These are phyloP conservation scores for Fusarium clavum DNA, from an alignment of 2,329 filamentous ascomycete genomes.

Conservation along the genomic window DNA sequence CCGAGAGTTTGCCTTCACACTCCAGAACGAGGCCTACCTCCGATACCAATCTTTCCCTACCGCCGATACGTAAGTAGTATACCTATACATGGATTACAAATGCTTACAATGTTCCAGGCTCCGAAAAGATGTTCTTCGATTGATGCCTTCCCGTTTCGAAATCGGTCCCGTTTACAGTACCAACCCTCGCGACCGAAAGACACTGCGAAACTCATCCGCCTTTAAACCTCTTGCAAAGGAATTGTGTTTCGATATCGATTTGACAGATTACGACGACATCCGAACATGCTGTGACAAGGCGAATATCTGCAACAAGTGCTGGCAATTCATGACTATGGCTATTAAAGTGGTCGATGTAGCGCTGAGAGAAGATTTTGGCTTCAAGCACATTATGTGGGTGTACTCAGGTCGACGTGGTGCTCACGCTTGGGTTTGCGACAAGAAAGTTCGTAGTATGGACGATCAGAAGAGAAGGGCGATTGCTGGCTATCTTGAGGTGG, in stretches of 20 bases:
- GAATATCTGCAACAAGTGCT: constrained; percentile 94
- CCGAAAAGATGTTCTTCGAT: constrained; percentile 88
- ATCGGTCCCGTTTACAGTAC: constrained; percentile 97
- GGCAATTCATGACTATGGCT: constrained; percentile 97
- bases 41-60: constrained; percentile 82
- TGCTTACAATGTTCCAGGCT: constrained; percentile 63
- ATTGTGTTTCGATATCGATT: constrained; percentile 98
- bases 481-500: constrained; percentile 87
- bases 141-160: constrained; percentile 94
- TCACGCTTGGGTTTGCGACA: constrained; percentile 98
- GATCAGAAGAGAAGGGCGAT: constrained; percentile 88
- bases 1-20: constrained; percentile 94
- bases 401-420: constrained; percentile 97
- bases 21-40: constrained; percentile 92
- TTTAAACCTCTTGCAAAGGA: constrained; percentile 94
- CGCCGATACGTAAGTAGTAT: constrained; percentile 60
- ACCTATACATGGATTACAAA: too few relatives aligned
- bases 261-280: constrained; percentile 98
- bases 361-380: constrained; percentile 93
- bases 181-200: constrained; percentile 94
- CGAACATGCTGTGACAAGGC: constrained; percentile 94
- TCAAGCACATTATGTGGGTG: constrained; percentile 97
- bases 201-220: constrained; percentile 79
- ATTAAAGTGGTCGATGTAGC: constrained; percentile 92
- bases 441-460: constrained; percentile 83